These are phyloP conservation scores for Jamesozyma rosinii DNA, from an alignment of 805 yeast species.

Conservation along the genomic window DNA sequence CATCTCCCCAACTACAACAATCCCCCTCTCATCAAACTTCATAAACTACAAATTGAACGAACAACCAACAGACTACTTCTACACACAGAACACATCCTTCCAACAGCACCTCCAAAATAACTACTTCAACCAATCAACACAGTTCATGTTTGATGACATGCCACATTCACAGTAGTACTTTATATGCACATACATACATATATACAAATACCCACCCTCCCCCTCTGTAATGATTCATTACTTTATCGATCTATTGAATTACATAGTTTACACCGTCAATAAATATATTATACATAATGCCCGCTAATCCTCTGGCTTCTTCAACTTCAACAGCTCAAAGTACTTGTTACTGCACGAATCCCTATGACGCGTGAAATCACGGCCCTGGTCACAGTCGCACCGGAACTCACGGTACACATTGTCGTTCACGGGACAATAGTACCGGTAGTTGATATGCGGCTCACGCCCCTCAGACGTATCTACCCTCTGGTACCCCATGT, in stretches of 20 bases:
- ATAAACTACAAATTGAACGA: neutral
- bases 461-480: neutral
- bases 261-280: too few species aligned
- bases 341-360: slow-evolving; percentile 56
- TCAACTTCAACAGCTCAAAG: slow-evolving; percentile 39
- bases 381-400: slow-evolving; percentile 65
- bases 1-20: neutral
- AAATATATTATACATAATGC: too few species aligned
- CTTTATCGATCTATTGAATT: too few species aligned
- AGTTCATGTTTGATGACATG: neutral
- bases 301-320: slow-evolving; percentile 58
- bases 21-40: neutral
- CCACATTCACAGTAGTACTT: too few species aligned
- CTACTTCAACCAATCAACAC: neutral
- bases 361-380: slow-evolving; percentile 58
- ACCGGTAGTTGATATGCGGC: slow-evolving; percentile 11
- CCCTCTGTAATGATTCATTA: neutral
- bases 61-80: neutral
- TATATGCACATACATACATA: too few species aligned
- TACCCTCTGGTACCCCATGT: slow-evolving; percentile 47
- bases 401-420: slow-evolving; percentile 43
- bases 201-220: neutral
- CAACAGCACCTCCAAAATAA: neutral
- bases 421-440: slow-evolving; percentile 63
- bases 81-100: neutral